Evolutionary conservation across 1,284 basidiomycete species (phyloP), one percentile per base, ranked within the genome.

Genomic region (Ceratobasidium sp.): DNA sequence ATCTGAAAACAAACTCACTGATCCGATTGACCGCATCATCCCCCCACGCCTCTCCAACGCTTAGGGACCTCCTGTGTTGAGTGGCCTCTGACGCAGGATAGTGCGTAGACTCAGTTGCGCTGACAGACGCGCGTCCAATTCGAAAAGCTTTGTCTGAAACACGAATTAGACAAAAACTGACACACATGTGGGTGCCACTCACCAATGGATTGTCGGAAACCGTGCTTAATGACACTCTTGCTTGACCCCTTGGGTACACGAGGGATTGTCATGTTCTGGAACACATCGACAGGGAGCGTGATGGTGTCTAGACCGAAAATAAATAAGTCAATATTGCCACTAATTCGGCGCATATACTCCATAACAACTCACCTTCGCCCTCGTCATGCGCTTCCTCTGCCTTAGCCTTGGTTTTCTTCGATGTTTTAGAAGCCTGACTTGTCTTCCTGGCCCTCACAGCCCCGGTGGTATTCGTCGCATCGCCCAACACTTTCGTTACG

Each of bases 1-100:
- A 20, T 20, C 60, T 37, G 42, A 47, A 45, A 64, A 71, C 71
- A 74, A 6, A 87, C 92, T 81, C 81, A 94, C 92, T 91, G 89
- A 92, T 79, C 88, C 88, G 83, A 93, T 91, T 93, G 92, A 94
- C 68, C 90, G 84, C 0, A 89, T 87, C 90, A 94, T 89, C 74
- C 26, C 33, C 33, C 92, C 85, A 80, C 94, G 86, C 83, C 56
- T 87, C 86, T 47, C 86, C 67, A 42, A 68, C 69, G 2, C 53
- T 65, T 23, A 66, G 51, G 31, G 63, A 64, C 15, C 67, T 67
- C 60, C 47, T 69, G 56, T 35, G 67, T 49, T 54, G 67, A 15
- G 56, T 35, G 10, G 35, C 23, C 39, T 74, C 69, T 10, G 69
- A 61, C 17, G 60, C 47, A n/a, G 58, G 45, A 33, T 42, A 61